Base-by-base conservation (phyloP, 805 yeast genomes). In the Ogataea paradorogensis region DNA sequence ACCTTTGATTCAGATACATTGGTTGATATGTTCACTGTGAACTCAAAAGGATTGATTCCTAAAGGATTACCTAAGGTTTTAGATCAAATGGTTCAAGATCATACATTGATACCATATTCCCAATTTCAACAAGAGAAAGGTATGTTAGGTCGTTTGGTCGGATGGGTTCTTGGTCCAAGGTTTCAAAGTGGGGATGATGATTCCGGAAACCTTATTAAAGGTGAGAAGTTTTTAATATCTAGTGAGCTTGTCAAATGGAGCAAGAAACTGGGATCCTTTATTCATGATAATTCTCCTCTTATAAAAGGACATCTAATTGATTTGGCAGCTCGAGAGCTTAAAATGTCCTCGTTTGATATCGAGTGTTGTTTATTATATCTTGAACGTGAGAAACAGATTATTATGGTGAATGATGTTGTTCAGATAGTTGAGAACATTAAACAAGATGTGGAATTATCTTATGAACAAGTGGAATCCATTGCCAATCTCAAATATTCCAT, bases 401-500 rank as follows among this genome's bases (percentile, higher is more conserved):
- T 46, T 2, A 31, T 38, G n/a, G 38, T 35, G 10, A 31, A 30
- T 6, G 20, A 20, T 11, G 32, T 21, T 8, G 35, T 40, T 7
- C 22, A 25, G 3, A 26, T 14, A 3, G 11, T 23, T 7, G 30
- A 28, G 6, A 10, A 24, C 2, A 25, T 30, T 2, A 25, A 34
- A 11, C 40, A 45, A 10, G 39, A 45, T 6, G 31, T 35, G 9
- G 43, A 46, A 16, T 25, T 49, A 21, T 42, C 39, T 8, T 16
- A 23, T 3, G 55, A 45, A 21, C 55, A 52, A 14, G 30, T 53
- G 7, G 35, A 46, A 29, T 41, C 61, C 7, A 49, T 58, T 15
- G 58, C 62, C 7, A 52, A 52, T n/a, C 41, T 60, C 30, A 59
- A 56, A 21, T 59, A 46, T 30, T 37, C 62, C 9, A 57, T 60